Base-by-base conservation (phyloP, 768 basidiomycete genomes). In the Amanita muscaria region DNA sequence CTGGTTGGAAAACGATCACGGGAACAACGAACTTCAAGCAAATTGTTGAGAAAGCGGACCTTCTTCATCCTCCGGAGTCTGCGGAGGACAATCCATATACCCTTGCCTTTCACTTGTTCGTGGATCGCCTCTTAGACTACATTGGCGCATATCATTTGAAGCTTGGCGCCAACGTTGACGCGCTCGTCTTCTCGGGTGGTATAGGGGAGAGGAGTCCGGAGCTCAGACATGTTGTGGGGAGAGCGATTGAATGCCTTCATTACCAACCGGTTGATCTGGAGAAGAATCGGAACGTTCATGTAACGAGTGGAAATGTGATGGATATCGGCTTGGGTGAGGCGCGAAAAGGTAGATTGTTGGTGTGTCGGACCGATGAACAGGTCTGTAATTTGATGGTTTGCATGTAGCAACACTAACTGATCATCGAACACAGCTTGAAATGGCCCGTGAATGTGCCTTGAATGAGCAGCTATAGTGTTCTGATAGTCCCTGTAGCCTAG, bases 181-280 rank as follows among this genome's bases (percentile, higher is more conserved):
- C 83, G 1, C 55, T 93, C 32, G 85, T 92, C 10, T 91, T 93
- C 58, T 73, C 86, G 0, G 90, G 91, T 3, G 90, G 90, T 0
- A 88, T 96, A 42, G 92, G 92, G 0, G 92, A 96, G 62, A 72
- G 70, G 51, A 76, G 80, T 48, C 65, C 62, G 14, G 69, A 75
- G 51, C 61, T 97, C 43, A 64, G 91, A 32, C 57, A 63, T 31
- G 74, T 76, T 15, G 66, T 93, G 14, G 70, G 70, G 3, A 59
- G 69, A 27, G 66, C 71, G 25, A 64, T 83, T 12, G 52, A 42
- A 14, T 84, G 77, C 63, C 58, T 92, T 34, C 88, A 88, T 1
- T 81, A 80, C 47, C 62, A 67, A 21, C 46, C 49, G 0, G 60
- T 87, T 9, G 73, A 80, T 40, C 54, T 56, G 5, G 56, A 48